Percentiles rank a stretch among this genome's conserved stretches.
phyloP scores from a whole-genome alignment of 192 early-diverging fungal species.

The Coemansia erecta region DNA sequence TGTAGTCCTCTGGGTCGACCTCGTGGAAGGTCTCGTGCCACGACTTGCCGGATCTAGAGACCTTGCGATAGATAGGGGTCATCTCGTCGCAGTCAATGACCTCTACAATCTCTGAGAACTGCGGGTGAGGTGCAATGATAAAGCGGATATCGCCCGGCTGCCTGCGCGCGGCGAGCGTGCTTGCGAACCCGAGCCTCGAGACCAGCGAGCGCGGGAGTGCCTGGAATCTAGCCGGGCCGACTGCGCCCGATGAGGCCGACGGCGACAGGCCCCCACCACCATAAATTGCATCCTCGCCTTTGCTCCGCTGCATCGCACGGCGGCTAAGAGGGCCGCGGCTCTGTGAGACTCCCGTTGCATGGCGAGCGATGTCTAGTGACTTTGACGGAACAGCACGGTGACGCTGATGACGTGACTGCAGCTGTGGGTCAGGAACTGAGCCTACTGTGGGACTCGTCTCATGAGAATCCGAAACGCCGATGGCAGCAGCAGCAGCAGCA shows the following conservation, averaged over 20 bases:
- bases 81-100: conserved; percentile 42
- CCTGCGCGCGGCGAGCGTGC: conserved; percentile 31
- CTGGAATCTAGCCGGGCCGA: conserved; percentile 40
- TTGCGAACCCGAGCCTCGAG: conserved; percentile 34
- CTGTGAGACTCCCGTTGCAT: neutral
- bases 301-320: conserved; percentile 31
- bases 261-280: neutral
- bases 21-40: conserved; percentile 54
- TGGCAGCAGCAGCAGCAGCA: neutral
- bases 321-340: conserved; percentile 27
- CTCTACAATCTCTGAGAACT: conserved; percentile 30
- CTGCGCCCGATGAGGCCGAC: neutral
- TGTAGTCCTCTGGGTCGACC: conserved; percentile 30
- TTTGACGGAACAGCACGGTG: conserved; percentile 24
- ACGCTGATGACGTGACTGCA: neutral
- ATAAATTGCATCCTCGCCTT: conserved; percentile 34
- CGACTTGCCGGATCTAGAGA: conserved; percentile 42
- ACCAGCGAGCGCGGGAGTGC: conserved; percentile 35
- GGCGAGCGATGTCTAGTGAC: conserved; percentile 30
- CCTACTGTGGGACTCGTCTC: neutral
- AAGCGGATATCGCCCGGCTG: conserved; percentile 41
- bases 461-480: neutral
- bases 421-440: neutral
- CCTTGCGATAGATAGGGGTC: conserved; percentile 45
- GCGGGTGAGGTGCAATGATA: conserved; percentile 39